These are phyloP conservation scores for Phaeosphaeria sp. DNA, from an alignment of 2,329 filamentous ascomycete genomes.

Conservation along the genomic window DNA sequence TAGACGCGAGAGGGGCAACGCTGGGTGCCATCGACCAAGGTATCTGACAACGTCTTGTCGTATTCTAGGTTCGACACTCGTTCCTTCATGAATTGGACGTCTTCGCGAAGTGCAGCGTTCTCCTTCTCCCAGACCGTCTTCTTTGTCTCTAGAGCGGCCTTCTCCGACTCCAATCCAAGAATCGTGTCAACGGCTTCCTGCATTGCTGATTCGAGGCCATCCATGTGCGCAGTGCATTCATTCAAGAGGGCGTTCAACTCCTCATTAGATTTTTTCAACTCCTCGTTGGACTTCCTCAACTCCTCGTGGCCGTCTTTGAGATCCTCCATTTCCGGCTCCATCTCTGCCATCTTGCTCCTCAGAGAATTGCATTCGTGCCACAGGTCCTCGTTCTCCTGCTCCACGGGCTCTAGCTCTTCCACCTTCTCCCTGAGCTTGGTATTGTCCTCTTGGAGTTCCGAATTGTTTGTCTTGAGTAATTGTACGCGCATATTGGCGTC, in stretches of 20 bases:
- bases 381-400: not conserved
- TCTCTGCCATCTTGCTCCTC: not conserved
- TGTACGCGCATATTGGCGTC: constrained; percentile 41
- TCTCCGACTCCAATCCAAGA: constrained; percentile 36
- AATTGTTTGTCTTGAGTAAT: constrained; percentile 39
- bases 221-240: constrained; percentile 34
- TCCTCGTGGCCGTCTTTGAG: constrained; percentile 20
- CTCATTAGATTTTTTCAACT: constrained; percentile 25
- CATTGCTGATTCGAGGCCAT: constrained; percentile 34
- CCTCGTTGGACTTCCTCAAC: constrained; percentile 24
- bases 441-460: constrained; percentile 33
- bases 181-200: constrained; percentile 45
- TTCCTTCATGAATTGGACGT: constrained; percentile 31
- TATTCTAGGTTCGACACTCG: constrained; percentile 23
- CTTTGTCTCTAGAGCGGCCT: constrained; percentile 5
- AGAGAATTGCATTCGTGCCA: not conserved
- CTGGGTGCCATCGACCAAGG: constrained; percentile 22
- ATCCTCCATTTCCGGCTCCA: not conserved
- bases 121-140: constrained; percentile 23
- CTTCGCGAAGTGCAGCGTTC: constrained; percentile 28
- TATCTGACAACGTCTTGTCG: constrained; percentile 9
- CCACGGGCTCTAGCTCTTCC: constrained; percentile 22
- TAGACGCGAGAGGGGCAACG: constrained; percentile 32
- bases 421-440: constrained; percentile 31
- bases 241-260: constrained; percentile 36